A percentile compares a stretch with the other conserved stretches of the same genome.
Conservation (phyloP, 176 grass and related monocot species). For the Pontederia crassipes region DNA sequence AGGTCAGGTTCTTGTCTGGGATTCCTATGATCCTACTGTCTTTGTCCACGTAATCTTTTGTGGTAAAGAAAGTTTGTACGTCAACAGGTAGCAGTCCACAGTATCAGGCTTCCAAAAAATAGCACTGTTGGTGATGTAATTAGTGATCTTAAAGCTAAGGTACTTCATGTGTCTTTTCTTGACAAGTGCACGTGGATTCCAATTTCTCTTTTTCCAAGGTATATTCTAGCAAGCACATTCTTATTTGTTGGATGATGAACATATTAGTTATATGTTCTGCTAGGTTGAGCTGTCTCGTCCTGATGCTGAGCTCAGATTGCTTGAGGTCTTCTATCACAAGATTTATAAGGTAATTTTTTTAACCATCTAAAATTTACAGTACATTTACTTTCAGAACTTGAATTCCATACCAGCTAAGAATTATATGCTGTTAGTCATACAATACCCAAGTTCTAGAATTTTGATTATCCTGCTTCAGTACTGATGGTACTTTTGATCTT, state of each 20-base stretch:
- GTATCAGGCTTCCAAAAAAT: conserved; percentile 92
- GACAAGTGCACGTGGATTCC: too few species aligned
- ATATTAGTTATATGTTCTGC: not conserved
- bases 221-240: not conserved
- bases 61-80: not conserved
- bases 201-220: too few species aligned
- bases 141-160: conserved; percentile 83
- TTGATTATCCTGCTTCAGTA: too few species aligned
- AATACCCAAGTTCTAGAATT: too few species aligned
- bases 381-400: too few species aligned
- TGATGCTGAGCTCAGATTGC: conserved; percentile 77
- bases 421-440: too few species aligned
- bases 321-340: conserved; percentile 99
- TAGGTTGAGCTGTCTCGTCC: conserved; percentile 82
- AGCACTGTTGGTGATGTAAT: conserved; percentile 92
- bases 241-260: not conserved
- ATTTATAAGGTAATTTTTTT: conserved; percentile 78
- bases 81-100: conserved; percentile 76
- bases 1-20: conserved; percentile 33
- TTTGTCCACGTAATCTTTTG: not conserved
- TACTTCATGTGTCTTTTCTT: conserved; percentile 15
- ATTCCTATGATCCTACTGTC: not conserved
- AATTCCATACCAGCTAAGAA: too few species aligned
- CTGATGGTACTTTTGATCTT: too few species aligned
- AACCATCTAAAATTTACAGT: conserved; percentile 11